Percentiles rank a stretch among this genome's conserved stretches.
Evolutionary conservation across 306 rosid genomes (phyloP).

Genomic region (Elaeagnus macrophylla): DNA sequence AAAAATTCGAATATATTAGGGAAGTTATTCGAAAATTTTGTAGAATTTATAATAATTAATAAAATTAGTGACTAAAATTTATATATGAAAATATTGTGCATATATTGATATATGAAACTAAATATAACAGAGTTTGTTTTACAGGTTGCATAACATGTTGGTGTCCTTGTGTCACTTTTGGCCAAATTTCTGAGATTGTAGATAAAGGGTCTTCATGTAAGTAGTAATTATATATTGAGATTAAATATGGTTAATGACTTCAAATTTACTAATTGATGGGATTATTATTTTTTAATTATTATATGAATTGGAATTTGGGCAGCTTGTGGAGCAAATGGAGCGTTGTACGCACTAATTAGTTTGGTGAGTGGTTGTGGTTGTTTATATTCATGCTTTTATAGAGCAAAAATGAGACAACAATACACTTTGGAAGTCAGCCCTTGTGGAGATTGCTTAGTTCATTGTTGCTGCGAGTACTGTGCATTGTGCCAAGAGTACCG

Average conservation of each 20-base stretch:
- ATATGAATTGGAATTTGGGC: background rate
- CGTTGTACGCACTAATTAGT: slow-evolving; percentile 28
- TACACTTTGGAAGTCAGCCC: slow-evolving; percentile 56
- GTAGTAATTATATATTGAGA: background rate
- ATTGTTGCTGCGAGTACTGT: slow-evolving; percentile 54
- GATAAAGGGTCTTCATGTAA: slow-evolving; percentile 64
- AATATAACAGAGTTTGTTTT: too few species aligned
- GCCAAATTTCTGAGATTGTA: slow-evolving; percentile 49
- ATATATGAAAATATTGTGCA: too few species aligned
- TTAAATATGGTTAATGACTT: background rate
- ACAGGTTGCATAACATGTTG: slow-evolving; percentile 54
- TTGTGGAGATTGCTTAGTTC: slow-evolving; percentile 62
- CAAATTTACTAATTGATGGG: background rate
- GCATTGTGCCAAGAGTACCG: slow-evolving; percentile 71
- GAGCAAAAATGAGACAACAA: slow-evolving; percentile 55
- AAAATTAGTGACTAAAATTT: too few species aligned
- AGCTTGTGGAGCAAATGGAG: slow-evolving; percentile 41
- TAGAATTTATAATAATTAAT: too few species aligned
- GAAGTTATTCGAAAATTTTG: too few species aligned
- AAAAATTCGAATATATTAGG: too few species aligned
- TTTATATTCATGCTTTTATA: slow-evolving; percentile 44
- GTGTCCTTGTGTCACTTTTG: slow-evolving; percentile 78
- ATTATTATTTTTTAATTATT: background rate
- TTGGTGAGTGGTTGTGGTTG: slow-evolving; percentile 37
- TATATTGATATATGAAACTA: too few species aligned